Evolutionary conservation across 2,329 filamentous ascomycete genomes (phyloP).

Genomic region (Peltaster fructicola): DNA sequence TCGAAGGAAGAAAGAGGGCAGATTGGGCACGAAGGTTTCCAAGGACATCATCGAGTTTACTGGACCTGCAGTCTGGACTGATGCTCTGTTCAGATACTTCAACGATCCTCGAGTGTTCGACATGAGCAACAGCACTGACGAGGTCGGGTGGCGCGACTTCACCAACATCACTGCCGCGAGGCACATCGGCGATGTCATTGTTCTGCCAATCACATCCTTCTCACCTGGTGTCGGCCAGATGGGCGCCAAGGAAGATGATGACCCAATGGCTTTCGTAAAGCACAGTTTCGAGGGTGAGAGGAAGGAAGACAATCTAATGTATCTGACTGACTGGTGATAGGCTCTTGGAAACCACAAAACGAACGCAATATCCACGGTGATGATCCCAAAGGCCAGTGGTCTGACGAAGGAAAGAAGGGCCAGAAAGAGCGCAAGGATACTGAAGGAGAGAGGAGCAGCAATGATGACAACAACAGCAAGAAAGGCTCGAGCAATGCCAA

Average conservation of each 20-base stretch:
- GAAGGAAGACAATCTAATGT: slow-evolving; percentile 1
- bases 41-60: slow-evolving; percentile 85
- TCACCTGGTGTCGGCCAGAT: slow-evolving; percentile 88
- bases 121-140: slow-evolving; percentile 48
- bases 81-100: slow-evolving; percentile 79
- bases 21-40: slow-evolving; percentile 41
- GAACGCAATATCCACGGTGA: slow-evolving; percentile 48
- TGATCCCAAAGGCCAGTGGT: slow-evolving; percentile 1
- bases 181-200: slow-evolving; percentile 82
- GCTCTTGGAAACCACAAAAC: slow-evolving; percentile 58
- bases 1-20: slow-evolving; percentile 48
- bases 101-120: slow-evolving; percentile 84
- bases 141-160: slow-evolving; percentile 76
- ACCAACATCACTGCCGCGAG: slow-evolving; percentile 69
- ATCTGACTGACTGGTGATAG: slow-evolving; percentile 25
- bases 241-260: slow-evolving; percentile 71
- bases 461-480: no score
- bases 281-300: slow-evolving; percentile 80
- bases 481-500: no score
- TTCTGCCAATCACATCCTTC: slow-evolving; percentile 92
- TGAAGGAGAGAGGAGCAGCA: no score
- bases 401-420: background rate
- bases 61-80: slow-evolving; percentile 87
- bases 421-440: no score
- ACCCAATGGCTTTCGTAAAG: slow-evolving; percentile 94